Conservation (phyloP, 192 early-diverging fungal species). For the Radiomyces spectabilis region DNA sequence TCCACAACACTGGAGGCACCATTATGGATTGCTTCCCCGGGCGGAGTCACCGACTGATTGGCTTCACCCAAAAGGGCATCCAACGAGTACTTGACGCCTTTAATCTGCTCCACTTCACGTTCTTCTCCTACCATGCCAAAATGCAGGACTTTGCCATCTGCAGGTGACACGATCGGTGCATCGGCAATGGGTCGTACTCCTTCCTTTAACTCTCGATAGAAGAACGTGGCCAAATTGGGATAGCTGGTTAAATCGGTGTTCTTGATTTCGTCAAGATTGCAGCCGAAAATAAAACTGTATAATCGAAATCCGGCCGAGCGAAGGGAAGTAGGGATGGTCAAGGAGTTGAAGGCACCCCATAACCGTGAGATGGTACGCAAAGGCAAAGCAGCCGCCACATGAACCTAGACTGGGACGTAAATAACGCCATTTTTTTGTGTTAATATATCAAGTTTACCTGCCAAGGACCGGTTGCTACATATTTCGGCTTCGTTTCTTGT, state of each 20-base stretch:
- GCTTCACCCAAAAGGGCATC: constrained; percentile 66
- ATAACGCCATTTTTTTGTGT: not conserved
- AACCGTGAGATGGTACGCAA: constrained; percentile 83
- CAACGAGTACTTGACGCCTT: constrained; percentile 87
- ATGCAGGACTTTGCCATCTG: constrained; percentile 87
- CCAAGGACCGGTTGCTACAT: constrained; percentile 76
- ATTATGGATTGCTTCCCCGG: constrained; percentile 11
- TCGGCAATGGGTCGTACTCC: constrained; percentile 64
- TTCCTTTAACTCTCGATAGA: constrained; percentile 83
- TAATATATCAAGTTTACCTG: constrained; percentile 41
- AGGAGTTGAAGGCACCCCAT: constrained; percentile 84
- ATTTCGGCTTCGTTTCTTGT: constrained; percentile 25
- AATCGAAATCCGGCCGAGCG: constrained; percentile 66
- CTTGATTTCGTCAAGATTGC: constrained; percentile 91
- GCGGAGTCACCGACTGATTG: constrained; percentile 30
- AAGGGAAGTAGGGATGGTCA: constrained; percentile 73
- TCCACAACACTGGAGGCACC: constrained; percentile 47
- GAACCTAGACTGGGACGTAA: constrained; percentile 46
- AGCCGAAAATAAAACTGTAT: constrained; percentile 84
- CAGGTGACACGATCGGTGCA: constrained; percentile 70
- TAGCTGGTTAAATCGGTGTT: constrained; percentile 73
- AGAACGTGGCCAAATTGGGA: constrained; percentile 84
- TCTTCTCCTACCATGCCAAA: constrained; percentile 75
- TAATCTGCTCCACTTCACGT: constrained; percentile 84
- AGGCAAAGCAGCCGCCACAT: constrained; percentile 80